Evolutionary conservation across 1,139 yeast genomes (phyloP).

Genomic region (Hansenula lynferdii): DNA sequence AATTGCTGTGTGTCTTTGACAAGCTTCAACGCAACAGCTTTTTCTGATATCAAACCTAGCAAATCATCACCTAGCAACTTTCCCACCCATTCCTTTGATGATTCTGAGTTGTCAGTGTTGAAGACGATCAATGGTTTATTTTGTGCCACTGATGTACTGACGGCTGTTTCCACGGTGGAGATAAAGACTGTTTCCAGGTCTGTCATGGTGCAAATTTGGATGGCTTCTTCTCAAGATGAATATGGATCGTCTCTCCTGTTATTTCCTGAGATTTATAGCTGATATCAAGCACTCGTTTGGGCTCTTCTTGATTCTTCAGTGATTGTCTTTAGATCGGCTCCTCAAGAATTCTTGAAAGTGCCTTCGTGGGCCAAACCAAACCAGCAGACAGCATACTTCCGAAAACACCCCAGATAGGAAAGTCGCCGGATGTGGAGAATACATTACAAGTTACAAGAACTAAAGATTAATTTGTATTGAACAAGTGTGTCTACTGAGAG

Average conservation of each 20-base stretch:
- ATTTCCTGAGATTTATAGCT: too few species aligned
- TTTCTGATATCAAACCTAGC: conserved; percentile 13
- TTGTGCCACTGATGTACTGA: conserved; percentile 30
- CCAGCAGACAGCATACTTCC: too few species aligned
- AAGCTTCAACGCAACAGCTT: conserved; percentile 41
- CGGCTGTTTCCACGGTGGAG: conserved; percentile 39
- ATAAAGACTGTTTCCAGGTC: conserved; percentile 19
- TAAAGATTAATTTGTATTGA: too few species aligned
- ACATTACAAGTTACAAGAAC: too few species aligned
- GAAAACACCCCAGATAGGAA: neutral
- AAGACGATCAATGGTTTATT: conserved; percentile 40
- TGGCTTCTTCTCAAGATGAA: too few species aligned
- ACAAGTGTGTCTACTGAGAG: too few species aligned
- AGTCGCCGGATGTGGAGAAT: neutral
- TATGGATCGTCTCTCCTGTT: too few species aligned
- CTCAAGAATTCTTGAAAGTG: neutral
- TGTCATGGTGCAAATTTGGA: conserved; percentile 2
- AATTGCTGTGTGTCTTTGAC: conserved; percentile 42
- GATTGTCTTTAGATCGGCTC: too few species aligned
- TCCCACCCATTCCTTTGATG: conserved; percentile 26
- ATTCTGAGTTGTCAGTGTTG: conserved; percentile 25
- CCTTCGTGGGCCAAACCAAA: too few species aligned
- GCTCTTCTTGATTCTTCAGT: too few species aligned
- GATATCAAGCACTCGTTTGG: too few species aligned
- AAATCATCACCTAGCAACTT: conserved; percentile 13